Conservation (phyloP, 306 rosid species). For the Pterocarpus santalinus region DNA sequence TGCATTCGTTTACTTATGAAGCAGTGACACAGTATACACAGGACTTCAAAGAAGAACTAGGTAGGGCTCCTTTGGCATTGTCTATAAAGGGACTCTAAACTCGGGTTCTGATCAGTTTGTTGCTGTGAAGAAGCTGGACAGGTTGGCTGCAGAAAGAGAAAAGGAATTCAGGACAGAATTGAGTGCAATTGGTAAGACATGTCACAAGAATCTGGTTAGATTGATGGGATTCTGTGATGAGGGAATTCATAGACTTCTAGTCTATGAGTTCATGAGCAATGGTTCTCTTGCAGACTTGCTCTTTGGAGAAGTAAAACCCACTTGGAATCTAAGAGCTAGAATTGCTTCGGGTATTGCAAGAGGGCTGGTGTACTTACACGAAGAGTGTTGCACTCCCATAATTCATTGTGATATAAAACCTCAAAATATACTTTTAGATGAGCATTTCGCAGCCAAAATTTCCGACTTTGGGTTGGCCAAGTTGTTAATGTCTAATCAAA, state of each 20-base stretch:
- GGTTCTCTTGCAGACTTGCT: constrained; percentile 47
- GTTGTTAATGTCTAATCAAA: constrained; percentile 49
- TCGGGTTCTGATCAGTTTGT: constrained; percentile 20
- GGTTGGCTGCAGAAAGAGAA: constrained; percentile 52
- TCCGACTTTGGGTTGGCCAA: constrained; percentile 32
- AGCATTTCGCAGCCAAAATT: too few relatives aligned
- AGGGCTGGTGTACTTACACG: constrained; percentile 55
- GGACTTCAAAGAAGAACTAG: constrained; percentile 49
- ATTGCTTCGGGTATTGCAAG: constrained; percentile 57
- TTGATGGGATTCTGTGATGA: constrained; percentile 60
- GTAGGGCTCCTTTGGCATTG: constrained; percentile 47
- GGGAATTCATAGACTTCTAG: constrained; percentile 26
- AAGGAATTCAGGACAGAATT: constrained; percentile 54
- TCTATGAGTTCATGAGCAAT: constrained; percentile 49
- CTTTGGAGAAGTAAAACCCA: constrained; percentile 45
- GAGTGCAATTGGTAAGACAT: constrained; percentile 53
- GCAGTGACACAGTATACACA: constrained; percentile 47
- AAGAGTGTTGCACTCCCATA: constrained; percentile 55
- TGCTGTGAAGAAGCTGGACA: constrained; percentile 57
- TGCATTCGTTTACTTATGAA: constrained; percentile 46
- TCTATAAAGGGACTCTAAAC: not conserved
- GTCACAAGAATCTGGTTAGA: constrained; percentile 53
- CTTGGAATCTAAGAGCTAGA: constrained; percentile 47
- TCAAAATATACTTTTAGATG: too few relatives aligned
- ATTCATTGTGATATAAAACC: constrained; percentile 50